Conservation (phyloP, 2,329 filamentous ascomycete species). For the Ophiostoma quercus region DNA sequence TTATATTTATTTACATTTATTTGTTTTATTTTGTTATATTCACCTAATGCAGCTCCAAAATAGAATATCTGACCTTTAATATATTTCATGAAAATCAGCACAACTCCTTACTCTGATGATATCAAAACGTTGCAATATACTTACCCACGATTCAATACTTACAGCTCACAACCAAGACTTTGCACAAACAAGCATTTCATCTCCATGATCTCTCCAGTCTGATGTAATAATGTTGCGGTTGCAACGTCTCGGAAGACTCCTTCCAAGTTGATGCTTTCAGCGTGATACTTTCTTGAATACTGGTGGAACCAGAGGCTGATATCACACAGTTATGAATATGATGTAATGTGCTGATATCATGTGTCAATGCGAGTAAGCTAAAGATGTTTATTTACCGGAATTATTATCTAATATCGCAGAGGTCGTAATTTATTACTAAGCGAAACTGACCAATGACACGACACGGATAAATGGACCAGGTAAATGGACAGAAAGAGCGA, state of each 20-base stretch:
- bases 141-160: background rate
- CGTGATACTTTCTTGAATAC: too few relatives aligned
- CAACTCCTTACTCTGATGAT: background rate
- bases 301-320: background rate
- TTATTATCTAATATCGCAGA: background rate
- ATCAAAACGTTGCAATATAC: background rate
- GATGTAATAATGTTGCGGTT: background rate
- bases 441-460: background rate
- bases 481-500: background rate
- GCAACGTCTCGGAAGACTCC: background rate
- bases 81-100: background rate
- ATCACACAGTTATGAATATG: background rate
- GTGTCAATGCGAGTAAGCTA: background rate
- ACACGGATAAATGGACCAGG: background rate
- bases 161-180: background rate
- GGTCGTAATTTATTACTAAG: background rate
- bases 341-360: background rate
- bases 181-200: background rate
- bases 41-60: too few relatives aligned
- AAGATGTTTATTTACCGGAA: background rate
- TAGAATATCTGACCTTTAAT: too few relatives aligned
- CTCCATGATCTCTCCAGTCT: background rate
- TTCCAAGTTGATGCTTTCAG: background rate
- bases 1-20: background rate
- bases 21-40: too few relatives aligned